A percentile compares a stretch with the other conserved stretches of the same genome.
Conservation (phyloP, 495 filamentous ascomycete genomes). For the Neurospora africana region DNA sequence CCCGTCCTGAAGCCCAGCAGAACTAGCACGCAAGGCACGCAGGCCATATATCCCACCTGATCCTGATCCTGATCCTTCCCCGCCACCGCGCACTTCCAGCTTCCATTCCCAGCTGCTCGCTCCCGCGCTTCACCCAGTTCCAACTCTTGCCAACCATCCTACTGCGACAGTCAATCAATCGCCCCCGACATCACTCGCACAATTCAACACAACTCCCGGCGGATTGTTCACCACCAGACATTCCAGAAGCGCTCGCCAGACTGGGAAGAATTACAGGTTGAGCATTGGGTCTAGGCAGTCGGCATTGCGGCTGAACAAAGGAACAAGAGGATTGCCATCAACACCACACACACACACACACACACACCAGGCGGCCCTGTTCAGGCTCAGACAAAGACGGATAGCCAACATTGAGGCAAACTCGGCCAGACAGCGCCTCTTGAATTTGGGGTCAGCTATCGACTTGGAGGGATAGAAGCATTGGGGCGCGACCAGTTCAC, state of each 20-base stretch:
- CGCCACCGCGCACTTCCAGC: constrained; percentile 8
- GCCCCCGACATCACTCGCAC: constrained; percentile 4
- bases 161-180: constrained; percentile 2
- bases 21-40: constrained; percentile 3
- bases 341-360: not conserved
- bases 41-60: constrained; percentile 15
- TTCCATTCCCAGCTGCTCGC: not conserved
- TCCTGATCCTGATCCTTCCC: constrained; percentile 10
- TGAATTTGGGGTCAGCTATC: not conserved
- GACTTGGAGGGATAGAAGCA: not conserved
- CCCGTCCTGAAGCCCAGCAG: not conserved
- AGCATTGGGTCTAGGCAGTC: not conserved
- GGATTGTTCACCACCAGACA: not conserved
- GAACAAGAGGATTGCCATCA: not conserved
- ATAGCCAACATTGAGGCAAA: not conserved
- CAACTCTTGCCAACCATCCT: constrained; percentile 6
- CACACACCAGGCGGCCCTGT: not conserved
- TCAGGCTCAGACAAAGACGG: not conserved
- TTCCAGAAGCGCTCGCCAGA: not conserved
- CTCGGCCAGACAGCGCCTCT: not conserved
- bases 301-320: not conserved
- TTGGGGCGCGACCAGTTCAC: not conserved
- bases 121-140: not conserved
- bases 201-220: not conserved
- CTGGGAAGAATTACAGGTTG: not conserved